phyloP scores from a whole-genome alignment of 345 rosid species.

The Eucalyptus coolabah region DNA sequence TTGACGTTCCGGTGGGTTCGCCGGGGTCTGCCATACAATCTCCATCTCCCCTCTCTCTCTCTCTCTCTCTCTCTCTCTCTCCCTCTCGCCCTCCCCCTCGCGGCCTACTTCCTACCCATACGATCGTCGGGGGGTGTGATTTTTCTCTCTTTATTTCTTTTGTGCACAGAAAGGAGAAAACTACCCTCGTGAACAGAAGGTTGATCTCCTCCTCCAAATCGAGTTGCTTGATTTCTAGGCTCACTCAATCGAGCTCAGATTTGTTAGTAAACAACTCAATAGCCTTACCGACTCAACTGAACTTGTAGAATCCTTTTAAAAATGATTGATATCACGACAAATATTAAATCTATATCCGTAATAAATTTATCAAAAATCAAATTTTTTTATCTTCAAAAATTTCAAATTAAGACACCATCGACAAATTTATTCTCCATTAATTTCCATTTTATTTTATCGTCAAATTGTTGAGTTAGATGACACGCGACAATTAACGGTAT shows the following conservation, averaged over 20 bases:
- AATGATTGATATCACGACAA: too few relatives aligned
- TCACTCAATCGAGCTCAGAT: background rate
- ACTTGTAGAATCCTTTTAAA: too few relatives aligned
- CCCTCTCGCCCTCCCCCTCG: background rate
- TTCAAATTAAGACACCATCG: fast-evolving
- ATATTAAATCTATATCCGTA: too few relatives aligned
- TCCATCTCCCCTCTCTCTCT: conserved; percentile 18
- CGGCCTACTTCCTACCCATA: conserved; percentile 2
- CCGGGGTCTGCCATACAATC: conserved; percentile 56
- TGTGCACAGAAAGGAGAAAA: background rate
- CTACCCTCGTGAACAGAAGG: background rate
- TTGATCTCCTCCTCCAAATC: background rate
- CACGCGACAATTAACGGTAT: fast-evolving
- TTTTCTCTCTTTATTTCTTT: background rate
- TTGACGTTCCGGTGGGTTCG: conserved; percentile 47
- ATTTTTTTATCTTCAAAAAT: too few relatives aligned
- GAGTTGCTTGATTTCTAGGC: background rate
- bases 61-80: background rate
- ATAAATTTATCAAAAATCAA: too few relatives aligned
- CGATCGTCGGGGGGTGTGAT: background rate
- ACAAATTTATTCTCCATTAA: too few relatives aligned
- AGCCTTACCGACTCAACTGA: too few relatives aligned
- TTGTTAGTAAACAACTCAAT: background rate
- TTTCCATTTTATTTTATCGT: fast-evolving
- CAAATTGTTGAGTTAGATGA: too few relatives aligned